These are phyloP conservation scores for Hypericum androsaemum DNA, from an alignment of 345 rosid genomes.

Conservation along the genomic window DNA sequence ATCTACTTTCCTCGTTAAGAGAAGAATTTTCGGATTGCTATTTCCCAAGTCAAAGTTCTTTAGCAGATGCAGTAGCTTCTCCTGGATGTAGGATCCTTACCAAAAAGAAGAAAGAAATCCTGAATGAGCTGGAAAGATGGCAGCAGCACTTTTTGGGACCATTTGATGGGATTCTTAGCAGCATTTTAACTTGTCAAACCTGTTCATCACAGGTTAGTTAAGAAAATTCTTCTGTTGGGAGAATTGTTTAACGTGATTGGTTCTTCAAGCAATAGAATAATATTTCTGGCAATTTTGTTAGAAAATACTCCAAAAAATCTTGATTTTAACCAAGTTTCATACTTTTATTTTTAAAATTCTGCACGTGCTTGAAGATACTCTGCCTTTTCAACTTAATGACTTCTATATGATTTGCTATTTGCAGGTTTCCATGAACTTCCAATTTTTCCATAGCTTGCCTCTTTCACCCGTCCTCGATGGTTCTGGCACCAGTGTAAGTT, in stretches of 20 bases:
- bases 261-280: not conserved
- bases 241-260: not conserved
- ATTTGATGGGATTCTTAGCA: conserved; percentile 69
- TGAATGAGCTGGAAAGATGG: conserved; percentile 63
- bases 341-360: not conserved
- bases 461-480: conserved; percentile 44
- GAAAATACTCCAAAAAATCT: not conserved
- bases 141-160: conserved; percentile 76
- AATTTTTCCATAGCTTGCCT: conserved; percentile 74
- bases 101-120: conserved; percentile 21
- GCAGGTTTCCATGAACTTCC: conserved; percentile 82
- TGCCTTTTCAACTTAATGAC: too few relatives aligned
- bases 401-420: conserved; percentile 5
- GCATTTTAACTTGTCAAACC: conserved; percentile 57
- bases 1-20: conserved; percentile 63
- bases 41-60: conserved; percentile 31
- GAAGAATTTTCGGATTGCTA: conserved; percentile 55
- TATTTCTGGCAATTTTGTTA: not conserved
- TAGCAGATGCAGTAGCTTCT: conserved; percentile 35
- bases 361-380: not conserved
- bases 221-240: conserved; percentile 5
- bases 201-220: conserved; percentile 64
- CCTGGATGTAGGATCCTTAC: conserved; percentile 42
- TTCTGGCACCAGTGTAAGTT: conserved; percentile 67
- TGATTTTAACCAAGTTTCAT: not conserved